A percentile compares a stretch with the other conserved stretches of the same genome.
Conservation (phyloP, 148 eudicot genomes). For the Cornus kousa region DNA sequence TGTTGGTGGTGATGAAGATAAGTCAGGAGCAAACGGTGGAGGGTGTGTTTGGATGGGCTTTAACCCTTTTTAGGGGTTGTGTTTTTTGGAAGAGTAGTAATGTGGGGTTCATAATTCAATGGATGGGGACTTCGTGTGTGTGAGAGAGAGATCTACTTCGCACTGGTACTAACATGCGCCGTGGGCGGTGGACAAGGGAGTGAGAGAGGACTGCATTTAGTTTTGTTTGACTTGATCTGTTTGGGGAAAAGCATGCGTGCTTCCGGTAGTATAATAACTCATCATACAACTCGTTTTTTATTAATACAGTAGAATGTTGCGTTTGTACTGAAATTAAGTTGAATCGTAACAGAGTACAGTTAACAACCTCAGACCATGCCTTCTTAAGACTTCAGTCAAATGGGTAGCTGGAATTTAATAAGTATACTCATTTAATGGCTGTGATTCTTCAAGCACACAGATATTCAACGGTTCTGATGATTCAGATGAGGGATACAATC, state of each 20-base stretch:
- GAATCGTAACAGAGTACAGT: no score
- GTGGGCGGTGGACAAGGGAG: conserved; percentile 29
- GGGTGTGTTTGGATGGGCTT: neutral
- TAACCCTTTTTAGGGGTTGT: neutral
- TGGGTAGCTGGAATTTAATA: no score
- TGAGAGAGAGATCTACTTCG: conserved; percentile 4
- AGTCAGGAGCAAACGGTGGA: conserved; percentile 7
- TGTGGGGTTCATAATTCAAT: neutral
- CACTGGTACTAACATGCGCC: conserved; percentile 26
- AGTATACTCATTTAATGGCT: no score
- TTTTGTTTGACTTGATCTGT: conserved; percentile 27
- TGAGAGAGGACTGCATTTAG: neutral
- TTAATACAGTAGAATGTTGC: no score
- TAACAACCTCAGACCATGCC: no score
- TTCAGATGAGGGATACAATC: no score
- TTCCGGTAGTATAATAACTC: no score
- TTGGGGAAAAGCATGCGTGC: neutral
- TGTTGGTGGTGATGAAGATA: conserved; percentile 17
- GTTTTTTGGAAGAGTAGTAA: conserved; percentile 2
- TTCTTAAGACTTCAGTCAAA: no score
- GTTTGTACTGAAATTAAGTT: no score
- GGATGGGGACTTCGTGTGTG: conserved; percentile 15
- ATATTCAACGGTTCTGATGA: no score
- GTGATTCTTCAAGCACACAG: no score
- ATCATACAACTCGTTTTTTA: neutral